Percentiles rank a stretch among this genome's conserved stretches.
Conservation (phyloP, 495 filamentous ascomycete genomes). For the Aspergillus conjunctus region DNA sequence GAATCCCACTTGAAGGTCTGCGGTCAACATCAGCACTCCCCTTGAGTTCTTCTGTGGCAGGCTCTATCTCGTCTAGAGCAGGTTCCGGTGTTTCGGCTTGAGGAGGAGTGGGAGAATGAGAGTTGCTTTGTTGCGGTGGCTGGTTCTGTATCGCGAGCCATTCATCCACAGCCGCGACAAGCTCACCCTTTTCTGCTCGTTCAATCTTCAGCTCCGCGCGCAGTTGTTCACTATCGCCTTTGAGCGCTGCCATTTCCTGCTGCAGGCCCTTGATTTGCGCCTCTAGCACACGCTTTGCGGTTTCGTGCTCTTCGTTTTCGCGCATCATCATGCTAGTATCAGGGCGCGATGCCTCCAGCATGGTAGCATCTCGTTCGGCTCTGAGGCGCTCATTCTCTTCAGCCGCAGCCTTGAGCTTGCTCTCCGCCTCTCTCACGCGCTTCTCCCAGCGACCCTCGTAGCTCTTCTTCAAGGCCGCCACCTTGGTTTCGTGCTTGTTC, state of each 20-base stretch:
- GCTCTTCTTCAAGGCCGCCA: conserved; percentile 89
- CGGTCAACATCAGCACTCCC: conserved; percentile 31
- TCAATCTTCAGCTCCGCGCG: conserved; percentile 68
- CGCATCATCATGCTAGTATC: conserved; percentile 37
- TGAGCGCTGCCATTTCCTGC: conserved; percentile 65
- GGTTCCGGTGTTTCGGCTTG: conserved; percentile 23
- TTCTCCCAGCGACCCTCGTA: conserved; percentile 91
- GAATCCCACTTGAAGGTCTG: conserved; percentile 35
- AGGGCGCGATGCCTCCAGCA: conserved; percentile 59
- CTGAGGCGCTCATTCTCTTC: conserved; percentile 75
- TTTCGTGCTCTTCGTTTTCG: conserved; percentile 55
- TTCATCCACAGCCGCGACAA: conserved; percentile 92
- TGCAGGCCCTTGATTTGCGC: conserved; percentile 71
- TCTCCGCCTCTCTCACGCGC: conserved; percentile 73
- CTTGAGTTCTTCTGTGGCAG: conserved; percentile 27
- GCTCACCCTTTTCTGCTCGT: conserved; percentile 87
- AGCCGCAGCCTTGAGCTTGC: conserved; percentile 62
- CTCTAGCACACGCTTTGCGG: conserved; percentile 53
- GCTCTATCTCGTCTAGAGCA: conserved; percentile 15
- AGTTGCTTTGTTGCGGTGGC: conserved; percentile 17
- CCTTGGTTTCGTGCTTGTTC: conserved; percentile 93
- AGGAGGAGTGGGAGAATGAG: conserved; percentile 11
- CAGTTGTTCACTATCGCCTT: conserved; percentile 65
- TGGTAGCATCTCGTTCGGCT: conserved; percentile 62
- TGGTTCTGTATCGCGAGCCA: conserved; percentile 62